Base-by-base conservation (phyloP, 306 rosid genomes). In the Rubus parviflorus region DNA sequence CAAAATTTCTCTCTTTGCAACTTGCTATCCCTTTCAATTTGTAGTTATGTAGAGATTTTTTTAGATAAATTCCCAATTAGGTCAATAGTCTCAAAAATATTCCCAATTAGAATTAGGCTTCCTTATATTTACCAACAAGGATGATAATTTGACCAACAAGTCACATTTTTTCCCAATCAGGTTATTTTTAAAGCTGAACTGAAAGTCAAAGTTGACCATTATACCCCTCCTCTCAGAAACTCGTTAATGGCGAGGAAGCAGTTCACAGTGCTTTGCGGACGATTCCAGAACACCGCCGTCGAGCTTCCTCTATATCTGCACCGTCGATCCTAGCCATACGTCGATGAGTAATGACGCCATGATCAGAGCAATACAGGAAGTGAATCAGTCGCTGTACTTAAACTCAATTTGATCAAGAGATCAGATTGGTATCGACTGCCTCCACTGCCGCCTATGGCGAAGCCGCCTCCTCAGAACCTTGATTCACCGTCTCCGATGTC, bases 341-440 rank as follows among this genome's bases (percentile, higher is more conserved):
- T 74, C 48, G 79, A 42, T 57, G 79, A 79, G 45, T 63, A 75
- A 25, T 63, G 80, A 72, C 38, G 75, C 63, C 4, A 56, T 46
- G 16, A 72, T 66, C 23, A 83, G 75, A n/a, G 76, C 43, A 5
- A 45, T 70, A 5, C 38, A 30, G 46, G 85, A 70, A n/a, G 81
- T 79, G 17, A 89, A 77, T 75, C 79, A 86, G 66, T 89, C 92
- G 4, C 96, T 96, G 10, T 89, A 90, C 80, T 90, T 68, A 87
- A 87, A 66, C 91, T 93, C 49, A 86, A 90, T 72, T 85, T 96
- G 11, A 38, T 85, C 13, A 90, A 94, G 80, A 87, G 82, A 83
- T 90, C 96, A 53, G 97, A 94, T 54, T 89, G 97, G 78, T 90
- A 90, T 74, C 89, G 97, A 11, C 98, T 94, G 82, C 98, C 91